These are phyloP conservation scores for Lepiota venenata DNA, from an alignment of 768 basidiomycete species.

Conservation along the genomic window DNA sequence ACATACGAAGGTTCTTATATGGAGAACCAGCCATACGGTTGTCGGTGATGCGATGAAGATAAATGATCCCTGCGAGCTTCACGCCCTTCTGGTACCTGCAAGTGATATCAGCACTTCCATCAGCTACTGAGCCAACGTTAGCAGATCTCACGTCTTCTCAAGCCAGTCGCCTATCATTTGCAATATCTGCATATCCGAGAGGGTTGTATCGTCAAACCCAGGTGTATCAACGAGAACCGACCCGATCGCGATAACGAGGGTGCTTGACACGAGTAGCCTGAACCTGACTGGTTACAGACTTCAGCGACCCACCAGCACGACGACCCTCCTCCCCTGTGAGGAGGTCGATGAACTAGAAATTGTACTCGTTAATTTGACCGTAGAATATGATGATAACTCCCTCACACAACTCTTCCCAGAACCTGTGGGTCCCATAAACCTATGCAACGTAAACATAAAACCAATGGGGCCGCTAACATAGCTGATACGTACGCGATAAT, in stretches of 20 bases:
- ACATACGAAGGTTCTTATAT: constrained; percentile 29
- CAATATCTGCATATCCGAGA: constrained; percentile 31
- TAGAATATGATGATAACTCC: background rate
- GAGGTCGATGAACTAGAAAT: constrained; percentile 23
- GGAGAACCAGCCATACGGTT: constrained; percentile 31
- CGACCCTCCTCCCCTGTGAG: constrained; percentile 12
- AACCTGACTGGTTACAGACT: constrained; percentile 37
- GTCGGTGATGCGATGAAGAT: constrained; percentile 37
- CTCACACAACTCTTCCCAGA: constrained; percentile 28
- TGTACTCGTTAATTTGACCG: background rate
- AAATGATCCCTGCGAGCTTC: constrained; percentile 31
- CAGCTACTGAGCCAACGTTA: background rate
- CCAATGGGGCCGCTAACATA: background rate
- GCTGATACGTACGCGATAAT: constrained; percentile 19
- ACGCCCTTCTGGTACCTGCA: constrained; percentile 21
- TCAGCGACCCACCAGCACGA: constrained; percentile 18
- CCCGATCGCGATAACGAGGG: constrained; percentile 6
- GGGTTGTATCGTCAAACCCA: constrained; percentile 31
- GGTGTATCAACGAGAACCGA: constrained; percentile 38
- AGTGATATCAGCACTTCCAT: background rate
- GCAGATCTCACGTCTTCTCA: constrained; percentile 16
- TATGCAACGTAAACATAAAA: constrained; percentile 5
- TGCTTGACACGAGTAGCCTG: constrained; percentile 23
- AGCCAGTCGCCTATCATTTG: constrained; percentile 33
- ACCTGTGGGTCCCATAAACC: constrained; percentile 26